Evolutionary conservation across 192 early-diverging fungal genomes (phyloP), one percentile per base, ranked within the genome.

Genomic region (Dissophora ornata): DNA sequence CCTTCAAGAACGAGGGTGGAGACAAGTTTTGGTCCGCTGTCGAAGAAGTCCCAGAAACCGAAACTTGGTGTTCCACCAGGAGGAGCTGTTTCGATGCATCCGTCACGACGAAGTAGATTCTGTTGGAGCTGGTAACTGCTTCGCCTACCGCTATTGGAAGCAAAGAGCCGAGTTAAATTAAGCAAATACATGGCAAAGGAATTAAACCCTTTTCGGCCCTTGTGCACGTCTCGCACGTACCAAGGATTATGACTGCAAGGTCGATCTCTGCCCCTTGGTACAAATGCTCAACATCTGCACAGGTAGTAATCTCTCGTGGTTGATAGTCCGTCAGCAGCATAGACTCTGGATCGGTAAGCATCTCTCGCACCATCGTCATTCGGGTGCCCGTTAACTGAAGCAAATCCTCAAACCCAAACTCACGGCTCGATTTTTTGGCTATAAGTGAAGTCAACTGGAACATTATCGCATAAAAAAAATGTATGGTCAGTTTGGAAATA

Each of bases 201-300:
- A n/a, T n/a, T n/a, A n/a, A n/a, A n/a, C n/a, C n/a, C n/a, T n/a
- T n/a, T n/a, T n/a, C n/a, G n/a, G n/a, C n/a, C n/a, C n/a, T n/a
- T n/a, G n/a, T n/a, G n/a, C n/a, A n/a, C n/a, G n/a, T n/a, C n/a
- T n/a, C n/a, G n/a, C n/a, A n/a, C n/a, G n/a, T 75, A 75, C 71
- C 63, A 32, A 75, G 63, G 22, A 77, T 41, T 12, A 77, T 36
- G 22, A 77, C 64, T 0, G 65, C 73, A 8, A 77, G 44, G 13
- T 77, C 73, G 7, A 67, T 4, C 38, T 77, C 73, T 9, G 64
- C 51, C 7, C 73, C 73, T 21, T 40, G 42, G 19, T 62, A 49
- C 11, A 77, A 10, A n/a, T 62, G n/a, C 24, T 28, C 47, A 52
- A 77, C 19, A 28, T 77, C 73, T 7, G 32, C 53, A 48, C 73